Evolutionary conservation across 257 asterid species (phyloP), one percentile per base, ranked within the genome.

Genomic region (Nyctanthes arbortristis): DNA sequence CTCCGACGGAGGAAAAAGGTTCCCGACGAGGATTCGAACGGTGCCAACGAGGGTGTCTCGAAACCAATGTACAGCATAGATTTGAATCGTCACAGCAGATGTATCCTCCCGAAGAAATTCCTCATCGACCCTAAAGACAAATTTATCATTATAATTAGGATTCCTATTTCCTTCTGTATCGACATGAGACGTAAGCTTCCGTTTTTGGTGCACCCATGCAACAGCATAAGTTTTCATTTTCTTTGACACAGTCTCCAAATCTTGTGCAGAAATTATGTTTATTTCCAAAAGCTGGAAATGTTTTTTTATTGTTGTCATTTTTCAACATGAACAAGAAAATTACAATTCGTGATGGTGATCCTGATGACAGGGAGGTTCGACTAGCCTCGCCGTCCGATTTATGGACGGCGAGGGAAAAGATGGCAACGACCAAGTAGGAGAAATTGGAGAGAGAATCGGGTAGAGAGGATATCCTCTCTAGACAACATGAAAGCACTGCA

Each of bases 101-200:
- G 91, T 84, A n/a, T 93, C 98, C 27, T 61, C 78, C 2, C 71
- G 73, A 43, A 90, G 96, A 22, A 87, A 93, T 18, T 88, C 93
- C 31, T 93, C 98, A 79, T 93, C 97, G 49, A 93, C 98, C 73
- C 87, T 73, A 43, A 90, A 93, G 7, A 93, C 98, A 55, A 93
- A 90, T 70, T 93, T 93, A 6, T 93, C 98, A 11, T 93, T 93
- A 97, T 97, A 93, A 1, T 96, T 87, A 0, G 98, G 97, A 49
- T 81, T 88, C 31, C 69, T 84, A 36, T 73, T 78, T 27, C 97
- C 96, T 20, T 84, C 93, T 0, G 68, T 3, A 45, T 93, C 96
- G 7, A 90, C 84, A 36, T 82, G 75, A 13, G 89, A 81, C 7
- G 96, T 61, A 0, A 90, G 83, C 79, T 93, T 93, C 56, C 98